Evolutionary conservation across 495 filamentous ascomycete genomes (phyloP).

Genomic region (Friedmanniomyces simplex): DNA sequence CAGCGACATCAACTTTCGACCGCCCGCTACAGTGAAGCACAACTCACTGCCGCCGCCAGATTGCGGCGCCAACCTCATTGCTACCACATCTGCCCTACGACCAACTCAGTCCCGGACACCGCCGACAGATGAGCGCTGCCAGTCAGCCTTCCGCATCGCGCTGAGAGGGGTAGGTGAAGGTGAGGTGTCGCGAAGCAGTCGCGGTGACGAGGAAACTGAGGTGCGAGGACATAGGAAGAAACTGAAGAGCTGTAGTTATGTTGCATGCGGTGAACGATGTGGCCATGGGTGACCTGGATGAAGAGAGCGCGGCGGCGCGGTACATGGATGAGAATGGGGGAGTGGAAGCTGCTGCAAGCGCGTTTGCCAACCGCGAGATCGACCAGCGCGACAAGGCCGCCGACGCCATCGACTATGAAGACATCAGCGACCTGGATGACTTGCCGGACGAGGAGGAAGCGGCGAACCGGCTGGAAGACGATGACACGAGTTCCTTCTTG

Average conservation of each 20-base stretch:
- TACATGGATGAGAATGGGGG: conserved; percentile 4
- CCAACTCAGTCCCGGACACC: not conserved
- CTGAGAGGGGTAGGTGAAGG: not conserved
- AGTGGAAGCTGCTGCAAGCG: not conserved
- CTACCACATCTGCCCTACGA: not conserved
- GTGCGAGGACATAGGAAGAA: not conserved
- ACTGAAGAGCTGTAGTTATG: not conserved
- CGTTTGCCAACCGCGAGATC: conserved; percentile 25
- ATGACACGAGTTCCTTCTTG: conserved; percentile 4
- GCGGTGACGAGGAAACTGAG: not conserved
- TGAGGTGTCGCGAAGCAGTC: not conserved
- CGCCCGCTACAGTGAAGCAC: not conserved
- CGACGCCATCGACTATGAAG: conserved; percentile 78
- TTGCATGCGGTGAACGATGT: conserved; percentile 13
- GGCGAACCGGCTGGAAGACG: conserved; percentile 6
- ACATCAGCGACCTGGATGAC: conserved; percentile 61
- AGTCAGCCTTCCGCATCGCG: not conserved
- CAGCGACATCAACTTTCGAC: not conserved
- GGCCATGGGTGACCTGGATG: not conserved
- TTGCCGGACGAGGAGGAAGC: conserved; percentile 55
- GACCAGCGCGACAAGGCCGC: conserved; percentile 64
- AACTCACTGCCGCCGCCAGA: not conserved
- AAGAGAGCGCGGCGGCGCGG: conserved; percentile 3
- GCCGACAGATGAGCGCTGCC: not conserved
- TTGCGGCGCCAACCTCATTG: not conserved